Evolutionary conservation across 208 protist species (phyloP).

Genomic region (Phytomonas sp.): DNA sequence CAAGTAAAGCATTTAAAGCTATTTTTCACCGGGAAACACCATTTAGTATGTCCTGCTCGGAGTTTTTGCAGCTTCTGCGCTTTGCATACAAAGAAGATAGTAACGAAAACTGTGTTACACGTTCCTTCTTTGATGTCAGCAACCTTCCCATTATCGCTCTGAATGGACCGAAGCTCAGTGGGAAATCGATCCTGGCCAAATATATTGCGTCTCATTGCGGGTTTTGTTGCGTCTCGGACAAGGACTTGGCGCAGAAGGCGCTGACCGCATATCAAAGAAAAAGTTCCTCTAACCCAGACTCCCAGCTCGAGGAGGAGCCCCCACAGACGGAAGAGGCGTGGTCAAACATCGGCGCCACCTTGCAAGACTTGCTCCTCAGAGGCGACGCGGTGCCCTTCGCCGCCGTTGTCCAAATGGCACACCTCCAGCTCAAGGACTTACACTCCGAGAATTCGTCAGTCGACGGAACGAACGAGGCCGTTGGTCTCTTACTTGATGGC

Average conservation of each 20-base stretch:
- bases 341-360: constrained; percentile 25
- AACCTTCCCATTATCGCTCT: constrained; percentile 48
- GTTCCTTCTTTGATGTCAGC: not conserved
- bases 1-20: not conserved
- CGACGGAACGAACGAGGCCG: constrained; percentile 17
- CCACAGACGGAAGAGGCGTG: constrained; percentile 19
- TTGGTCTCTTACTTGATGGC: constrained; percentile 52
- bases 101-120: not conserved
- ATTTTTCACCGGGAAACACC: not conserved
- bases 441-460: constrained; percentile 10
- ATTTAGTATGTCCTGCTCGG: not conserved
- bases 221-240: constrained; percentile 48
- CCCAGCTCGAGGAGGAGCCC: not conserved
- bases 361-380: constrained; percentile 27
- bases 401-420: constrained; percentile 39
- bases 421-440: constrained; percentile 35
- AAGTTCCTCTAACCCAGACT: not conserved
- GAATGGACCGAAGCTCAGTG: constrained; percentile 64
- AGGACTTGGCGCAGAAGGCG: constrained; percentile 43
- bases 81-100: not conserved
- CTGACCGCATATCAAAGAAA: constrained; percentile 12
- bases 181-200: constrained; percentile 60
- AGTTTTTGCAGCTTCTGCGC: not conserved
- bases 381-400: constrained; percentile 36
- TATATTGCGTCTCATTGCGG: constrained; percentile 28